phyloP scores from a whole-genome alignment of 2,329 filamentous ascomycete genomes.

The Penicillium sp. region DNA sequence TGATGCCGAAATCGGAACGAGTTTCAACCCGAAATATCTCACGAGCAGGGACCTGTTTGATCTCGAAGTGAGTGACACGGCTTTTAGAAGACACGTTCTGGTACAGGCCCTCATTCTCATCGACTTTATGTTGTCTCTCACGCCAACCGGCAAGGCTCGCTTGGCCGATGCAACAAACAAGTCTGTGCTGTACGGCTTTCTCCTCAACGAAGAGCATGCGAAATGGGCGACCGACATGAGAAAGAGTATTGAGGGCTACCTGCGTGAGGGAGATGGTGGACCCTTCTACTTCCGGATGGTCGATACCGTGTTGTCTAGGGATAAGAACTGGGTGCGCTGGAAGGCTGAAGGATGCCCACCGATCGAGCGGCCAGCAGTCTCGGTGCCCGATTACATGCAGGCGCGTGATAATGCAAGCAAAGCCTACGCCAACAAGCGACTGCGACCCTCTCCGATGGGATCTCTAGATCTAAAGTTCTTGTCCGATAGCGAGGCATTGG shows the following conservation, averaged over 20 bases:
- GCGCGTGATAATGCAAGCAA: slow-evolving; percentile 71
- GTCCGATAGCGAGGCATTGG: slow-evolving; percentile 66
- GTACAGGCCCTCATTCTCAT: slow-evolving; percentile 94
- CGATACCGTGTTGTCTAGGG: slow-evolving; percentile 89
- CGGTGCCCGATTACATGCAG: slow-evolving; percentile 70
- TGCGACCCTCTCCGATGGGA: slow-evolving; percentile 72
- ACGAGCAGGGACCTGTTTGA: slow-evolving; percentile 97
- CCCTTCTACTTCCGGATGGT: slow-evolving; percentile 97
- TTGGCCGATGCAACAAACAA: slow-evolving; percentile 78
- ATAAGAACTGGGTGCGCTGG: slow-evolving; percentile 99
- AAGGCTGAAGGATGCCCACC: slow-evolving; percentile 92
- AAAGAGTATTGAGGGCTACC: slow-evolving; percentile 77
- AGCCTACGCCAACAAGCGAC: slow-evolving; percentile 71
- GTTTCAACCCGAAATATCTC: slow-evolving; percentile 96
- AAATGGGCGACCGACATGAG: slow-evolving; percentile 86
- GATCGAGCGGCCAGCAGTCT: slow-evolving; percentile 77
- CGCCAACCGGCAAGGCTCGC: slow-evolving; percentile 79
- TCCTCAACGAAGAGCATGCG: slow-evolving; percentile 80
- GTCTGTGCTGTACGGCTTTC: slow-evolving; percentile 83
- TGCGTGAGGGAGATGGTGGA: slow-evolving; percentile 80
- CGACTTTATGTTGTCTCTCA: slow-evolving; percentile 93
- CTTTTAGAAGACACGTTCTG: slow-evolving; percentile 90
- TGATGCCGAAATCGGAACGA: slow-evolving; percentile 69
- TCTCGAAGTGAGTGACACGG: slow-evolving; percentile 92
- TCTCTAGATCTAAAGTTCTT: slow-evolving; percentile 81